Conservation (phyloP, 305 asterid species). For the Salvia sclarea region DNA sequence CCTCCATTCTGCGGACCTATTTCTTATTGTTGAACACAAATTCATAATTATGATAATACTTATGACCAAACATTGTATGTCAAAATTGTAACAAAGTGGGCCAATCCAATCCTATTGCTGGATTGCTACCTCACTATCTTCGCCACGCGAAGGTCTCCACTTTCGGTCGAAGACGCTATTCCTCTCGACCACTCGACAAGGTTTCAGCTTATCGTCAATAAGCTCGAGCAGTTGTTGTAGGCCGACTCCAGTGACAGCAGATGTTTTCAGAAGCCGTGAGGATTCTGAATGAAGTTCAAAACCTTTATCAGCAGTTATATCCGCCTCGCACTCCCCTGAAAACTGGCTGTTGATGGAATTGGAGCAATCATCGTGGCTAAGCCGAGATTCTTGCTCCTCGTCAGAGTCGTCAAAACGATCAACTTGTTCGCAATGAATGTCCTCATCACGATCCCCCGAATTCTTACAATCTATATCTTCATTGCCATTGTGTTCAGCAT, state of each 20-base stretch:
- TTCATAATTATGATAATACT: too few species aligned
- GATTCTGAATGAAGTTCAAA: conserved; percentile 33
- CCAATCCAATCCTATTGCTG: conserved; percentile 43
- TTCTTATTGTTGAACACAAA: too few species aligned
- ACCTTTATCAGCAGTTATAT: conserved; percentile 19
- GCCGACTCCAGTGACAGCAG: conserved; percentile 84
- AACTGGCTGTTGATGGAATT: conserved; percentile 33
- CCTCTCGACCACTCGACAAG: conserved; percentile 42
- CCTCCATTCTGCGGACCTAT: too few species aligned
- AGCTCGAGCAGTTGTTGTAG: conserved; percentile 75
- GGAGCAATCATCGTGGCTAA: conserved; percentile 45
- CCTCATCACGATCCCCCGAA: conserved; percentile 40
- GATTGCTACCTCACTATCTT: conserved; percentile 47
- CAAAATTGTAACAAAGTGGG: neutral
- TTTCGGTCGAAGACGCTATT: conserved; percentile 55
- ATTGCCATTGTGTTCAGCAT: conserved; percentile 30
- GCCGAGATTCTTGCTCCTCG: conserved; percentile 54
- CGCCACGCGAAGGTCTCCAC: conserved; percentile 81
- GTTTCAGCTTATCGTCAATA: conserved; percentile 63
- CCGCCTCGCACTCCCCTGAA: conserved; percentile 21
- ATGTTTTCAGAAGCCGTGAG: conserved; percentile 55
- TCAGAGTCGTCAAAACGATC: conserved; percentile 48
- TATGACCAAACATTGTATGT: neutral
- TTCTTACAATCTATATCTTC: conserved; percentile 38
- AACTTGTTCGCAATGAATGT: conserved; percentile 36